Evolutionary conservation across 495 filamentous ascomycete genomes (phyloP).

Genomic region (Lasiosphaeria ovina): DNA sequence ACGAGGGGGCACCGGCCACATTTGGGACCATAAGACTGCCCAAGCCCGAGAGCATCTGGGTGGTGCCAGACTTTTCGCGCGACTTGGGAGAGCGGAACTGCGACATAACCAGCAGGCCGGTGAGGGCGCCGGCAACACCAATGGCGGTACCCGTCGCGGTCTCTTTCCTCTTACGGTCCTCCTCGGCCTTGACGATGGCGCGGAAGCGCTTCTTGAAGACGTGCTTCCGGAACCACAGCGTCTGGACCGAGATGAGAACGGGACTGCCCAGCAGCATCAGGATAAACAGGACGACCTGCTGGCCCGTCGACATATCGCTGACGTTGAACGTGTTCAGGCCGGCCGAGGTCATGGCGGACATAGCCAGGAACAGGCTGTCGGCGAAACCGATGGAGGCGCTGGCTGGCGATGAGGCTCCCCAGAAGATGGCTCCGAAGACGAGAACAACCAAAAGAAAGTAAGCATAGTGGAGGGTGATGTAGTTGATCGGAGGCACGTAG

Average conservation of each 20-base stretch:
- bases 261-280: constrained; percentile 70
- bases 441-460: constrained; percentile 71
- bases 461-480: constrained; percentile 67
- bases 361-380: constrained; percentile 71
- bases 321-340: constrained; percentile 42
- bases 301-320: constrained; percentile 48
- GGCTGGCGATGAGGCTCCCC: constrained; percentile 55
- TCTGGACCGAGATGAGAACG: constrained; percentile 61
- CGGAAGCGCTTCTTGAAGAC: constrained; percentile 69
- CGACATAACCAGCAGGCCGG: neutral
- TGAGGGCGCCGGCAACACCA: constrained; percentile 3
- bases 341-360: constrained; percentile 77
- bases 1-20: neutral
- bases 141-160: neutral
- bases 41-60: no score
- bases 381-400: constrained; percentile 62
- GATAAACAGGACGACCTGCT: constrained; percentile 71
- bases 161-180: constrained; percentile 17
- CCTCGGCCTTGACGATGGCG: constrained; percentile 51
- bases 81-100: neutral
- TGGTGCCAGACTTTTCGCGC: no score
- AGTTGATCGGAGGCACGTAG: constrained; percentile 46
- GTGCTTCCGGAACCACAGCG: constrained; percentile 62
- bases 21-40: neutral
- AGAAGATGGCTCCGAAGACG: constrained; percentile 70